phyloP scores from a whole-genome alignment of 1,284 basidiomycete genomes.

The Somion occarium region DNA sequence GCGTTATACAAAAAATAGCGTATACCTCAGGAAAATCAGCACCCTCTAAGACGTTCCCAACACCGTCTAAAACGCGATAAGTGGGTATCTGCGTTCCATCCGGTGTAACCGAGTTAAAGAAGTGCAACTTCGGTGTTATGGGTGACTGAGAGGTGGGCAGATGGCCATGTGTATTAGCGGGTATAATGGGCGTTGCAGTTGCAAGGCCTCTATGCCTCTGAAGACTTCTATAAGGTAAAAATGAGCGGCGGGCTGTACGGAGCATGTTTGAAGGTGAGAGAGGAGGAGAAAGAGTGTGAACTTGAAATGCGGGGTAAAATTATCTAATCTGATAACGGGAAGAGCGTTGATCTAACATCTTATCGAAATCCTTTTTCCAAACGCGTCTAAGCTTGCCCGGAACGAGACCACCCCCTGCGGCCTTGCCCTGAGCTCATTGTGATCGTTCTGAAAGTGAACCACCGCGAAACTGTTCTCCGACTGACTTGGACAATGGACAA shows the following conservation, averaged over 20 bases:
- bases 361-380: no score
- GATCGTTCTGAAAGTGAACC: no score
- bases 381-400: no score
- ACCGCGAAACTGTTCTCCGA: no score
- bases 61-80: slow-evolving; percentile 77
- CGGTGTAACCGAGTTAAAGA: slow-evolving; percentile 71
- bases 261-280: slow-evolving; percentile 16
- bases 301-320: slow-evolving; percentile 2
- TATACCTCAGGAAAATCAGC: slow-evolving; percentile 69
- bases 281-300: slow-evolving; percentile 10
- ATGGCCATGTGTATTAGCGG: slow-evolving; percentile 32
- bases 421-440: no score
- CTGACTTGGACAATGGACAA: slow-evolving; percentile 2
- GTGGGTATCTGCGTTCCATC: slow-evolving; percentile 69
- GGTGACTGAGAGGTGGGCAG: slow-evolving; percentile 63
- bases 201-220: slow-evolving; percentile 18
- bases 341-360: no score
- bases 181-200: slow-evolving; percentile 19
- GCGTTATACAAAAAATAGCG: slow-evolving; percentile 7
- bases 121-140: slow-evolving; percentile 61
- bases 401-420: no score
- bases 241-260: slow-evolving; percentile 17
- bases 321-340: neutral
- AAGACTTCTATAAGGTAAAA: slow-evolving; percentile 7
- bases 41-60: slow-evolving; percentile 67